Conservation (phyloP, 495 filamentous ascomycete species). For the Lindgomyces ingoldianus region DNA sequence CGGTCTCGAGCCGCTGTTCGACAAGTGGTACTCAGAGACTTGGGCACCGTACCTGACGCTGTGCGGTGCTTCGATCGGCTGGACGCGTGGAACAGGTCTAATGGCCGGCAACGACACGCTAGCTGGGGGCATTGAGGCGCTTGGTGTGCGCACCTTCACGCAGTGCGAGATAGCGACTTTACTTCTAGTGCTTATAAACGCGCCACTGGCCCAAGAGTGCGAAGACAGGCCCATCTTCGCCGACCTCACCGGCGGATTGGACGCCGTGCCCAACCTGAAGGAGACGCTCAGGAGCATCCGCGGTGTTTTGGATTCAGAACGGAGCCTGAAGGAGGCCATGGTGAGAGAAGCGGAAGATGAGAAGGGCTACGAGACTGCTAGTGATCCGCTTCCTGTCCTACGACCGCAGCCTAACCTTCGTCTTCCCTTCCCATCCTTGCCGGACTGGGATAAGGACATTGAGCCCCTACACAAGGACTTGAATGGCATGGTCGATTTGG, state of each 20-base stretch:
- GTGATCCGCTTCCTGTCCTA: constrained; percentile 84
- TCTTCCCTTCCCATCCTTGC: constrained; percentile 85
- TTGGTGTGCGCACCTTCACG: constrained; percentile 96
- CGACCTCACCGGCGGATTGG: constrained; percentile 91
- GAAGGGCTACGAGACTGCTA: too few relatives aligned
- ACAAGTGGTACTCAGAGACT: constrained; percentile 93
- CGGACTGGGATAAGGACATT: constrained; percentile 83
- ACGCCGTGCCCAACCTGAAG: constrained; percentile 93
- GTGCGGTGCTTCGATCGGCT: constrained; percentile 95
- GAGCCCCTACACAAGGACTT: constrained; percentile 81
- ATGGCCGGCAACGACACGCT: constrained; percentile 97
- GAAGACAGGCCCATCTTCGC: constrained; percentile 91
- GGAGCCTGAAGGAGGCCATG: too few relatives aligned
- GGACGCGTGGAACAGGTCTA: constrained; percentile 94
- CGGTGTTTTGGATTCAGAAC: constrained; percentile 79
- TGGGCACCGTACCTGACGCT: constrained; percentile 96
- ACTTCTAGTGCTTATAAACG: constrained; percentile 88
- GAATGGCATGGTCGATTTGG: constrained; percentile 94
- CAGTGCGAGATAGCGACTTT: constrained; percentile 99
- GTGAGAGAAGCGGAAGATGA: too few relatives aligned
- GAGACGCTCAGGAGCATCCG: constrained; percentile 82
- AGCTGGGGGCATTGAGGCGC: constrained; percentile 88
- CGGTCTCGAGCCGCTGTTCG: constrained; percentile 92
- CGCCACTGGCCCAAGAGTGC: constrained; percentile 86
- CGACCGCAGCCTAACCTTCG: constrained; percentile 95